phyloP scores from a whole-genome alignment of 352 stramenopile genomes.

The Pythium rishiriense region DNA sequence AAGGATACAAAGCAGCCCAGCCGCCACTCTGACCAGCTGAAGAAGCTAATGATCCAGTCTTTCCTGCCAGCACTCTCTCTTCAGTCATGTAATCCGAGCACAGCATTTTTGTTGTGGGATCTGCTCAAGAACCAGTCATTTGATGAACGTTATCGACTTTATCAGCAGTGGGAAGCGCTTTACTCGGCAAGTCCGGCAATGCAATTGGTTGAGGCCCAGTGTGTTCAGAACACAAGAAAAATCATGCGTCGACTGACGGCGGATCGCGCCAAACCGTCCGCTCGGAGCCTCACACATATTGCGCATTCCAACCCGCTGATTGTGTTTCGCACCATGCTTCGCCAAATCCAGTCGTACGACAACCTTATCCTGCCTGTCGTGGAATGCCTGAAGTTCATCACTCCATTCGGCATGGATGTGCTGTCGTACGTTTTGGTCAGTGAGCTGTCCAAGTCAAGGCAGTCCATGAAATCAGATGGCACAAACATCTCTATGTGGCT shows the following conservation, averaged over 20 bases:
- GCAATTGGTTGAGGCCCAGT: conserved; percentile 68
- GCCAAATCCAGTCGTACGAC: conserved; percentile 97
- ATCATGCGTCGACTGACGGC: conserved; percentile 84
- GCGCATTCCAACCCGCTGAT: conserved; percentile 93
- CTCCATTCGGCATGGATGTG: conserved; percentile 92
- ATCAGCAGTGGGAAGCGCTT: conserved; percentile 72
- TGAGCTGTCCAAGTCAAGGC: conserved; percentile 82
- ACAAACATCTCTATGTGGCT: conserved; percentile 95
- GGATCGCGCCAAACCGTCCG: conserved; percentile 77
- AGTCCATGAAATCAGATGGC: conserved; percentile 85
- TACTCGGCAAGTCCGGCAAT: conserved; percentile 62
- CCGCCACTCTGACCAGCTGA: conserved; percentile 32
- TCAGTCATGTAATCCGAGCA: conserved; percentile 74
- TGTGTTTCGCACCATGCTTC: conserved; percentile 93
- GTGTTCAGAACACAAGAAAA: conserved; percentile 65
- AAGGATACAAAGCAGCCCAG: conserved; percentile 31
- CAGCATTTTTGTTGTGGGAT: conserved; percentile 82
- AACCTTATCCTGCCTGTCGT: conserved; percentile 97
- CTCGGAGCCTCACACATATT: conserved; percentile 81
- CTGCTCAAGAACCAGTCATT: conserved; percentile 75
- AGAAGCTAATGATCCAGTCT: conserved; percentile 54
- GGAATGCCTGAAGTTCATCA: conserved; percentile 94
- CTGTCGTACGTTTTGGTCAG: conserved; percentile 92
- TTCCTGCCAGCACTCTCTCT: conserved; percentile 79
- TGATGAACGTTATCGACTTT: conserved; percentile 79